Evolutionary conservation across 257 asterid species (phyloP).

Genomic region (Rhazya stricta): DNA sequence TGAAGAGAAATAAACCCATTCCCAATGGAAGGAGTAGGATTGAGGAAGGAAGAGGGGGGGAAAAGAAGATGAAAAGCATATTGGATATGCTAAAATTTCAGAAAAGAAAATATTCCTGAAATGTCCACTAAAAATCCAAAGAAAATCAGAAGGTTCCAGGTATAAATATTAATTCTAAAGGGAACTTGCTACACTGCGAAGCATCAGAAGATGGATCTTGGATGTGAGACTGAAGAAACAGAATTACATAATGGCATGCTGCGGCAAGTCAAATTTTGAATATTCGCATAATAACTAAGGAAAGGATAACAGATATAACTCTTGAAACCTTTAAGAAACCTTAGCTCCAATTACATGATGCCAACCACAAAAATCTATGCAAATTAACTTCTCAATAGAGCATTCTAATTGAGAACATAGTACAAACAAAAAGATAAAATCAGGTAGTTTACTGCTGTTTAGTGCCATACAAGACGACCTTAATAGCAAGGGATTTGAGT

Average conservation of each 20-base stretch:
- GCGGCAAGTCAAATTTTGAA: not conserved
- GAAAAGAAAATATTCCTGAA: not conserved
- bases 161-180: not conserved
- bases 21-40: not conserved
- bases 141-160: not conserved
- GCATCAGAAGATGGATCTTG: not conserved
- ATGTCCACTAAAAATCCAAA: not conserved
- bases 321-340: not conserved
- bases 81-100: not conserved
- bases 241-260: not conserved
- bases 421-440: not conserved
- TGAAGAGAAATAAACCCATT: not conserved
- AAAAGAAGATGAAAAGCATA: not conserved
- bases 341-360: not conserved
- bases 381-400: not conserved
- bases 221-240: not conserved
- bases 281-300: not conserved
- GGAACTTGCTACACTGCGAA: not conserved
- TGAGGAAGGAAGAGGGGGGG: too few species aligned
- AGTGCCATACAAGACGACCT: not conserved
- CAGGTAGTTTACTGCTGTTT: not conserved
- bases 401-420: not conserved
- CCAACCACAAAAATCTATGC: not conserved
- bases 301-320: not conserved
- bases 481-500: not conserved